phyloP scores from a whole-genome alignment of 2,329 filamentous ascomycete species.

The Xylariaceae sp. region DNA sequence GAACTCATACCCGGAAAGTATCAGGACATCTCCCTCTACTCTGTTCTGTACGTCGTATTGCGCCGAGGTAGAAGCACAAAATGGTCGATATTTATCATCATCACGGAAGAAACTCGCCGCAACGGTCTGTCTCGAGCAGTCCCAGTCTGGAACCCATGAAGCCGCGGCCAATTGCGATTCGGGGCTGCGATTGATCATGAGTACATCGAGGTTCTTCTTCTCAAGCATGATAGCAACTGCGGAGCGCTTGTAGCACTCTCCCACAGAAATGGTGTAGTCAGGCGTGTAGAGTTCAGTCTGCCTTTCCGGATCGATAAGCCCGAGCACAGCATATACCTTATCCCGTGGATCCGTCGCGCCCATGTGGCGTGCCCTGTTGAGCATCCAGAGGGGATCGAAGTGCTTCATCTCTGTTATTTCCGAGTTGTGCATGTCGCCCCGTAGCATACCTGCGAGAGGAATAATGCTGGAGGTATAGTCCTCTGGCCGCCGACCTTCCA shows the following conservation, averaged over 20 bases:
- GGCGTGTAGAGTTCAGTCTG: background rate
- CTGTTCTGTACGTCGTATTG: background rate
- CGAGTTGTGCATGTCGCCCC: too few species aligned
- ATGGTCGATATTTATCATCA: background rate
- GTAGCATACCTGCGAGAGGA: too few species aligned
- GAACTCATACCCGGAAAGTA: constrained; percentile 2
- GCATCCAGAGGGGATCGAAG: background rate
- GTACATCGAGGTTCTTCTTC: constrained; percentile 1
- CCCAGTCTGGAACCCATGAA: constrained; percentile 7
- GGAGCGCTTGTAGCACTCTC: constrained; percentile 4
- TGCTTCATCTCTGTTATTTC: too few species aligned
- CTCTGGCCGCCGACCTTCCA: background rate
- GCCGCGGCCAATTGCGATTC: background rate
- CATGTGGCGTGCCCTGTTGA: background rate
- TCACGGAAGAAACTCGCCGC: background rate
- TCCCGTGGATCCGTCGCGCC: constrained; percentile 4
- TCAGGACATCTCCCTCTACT: background rate
- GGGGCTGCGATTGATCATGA: background rate
- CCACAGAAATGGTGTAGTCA: constrained; percentile 4
- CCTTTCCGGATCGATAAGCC: background rate
- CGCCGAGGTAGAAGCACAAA: background rate
- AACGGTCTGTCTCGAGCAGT: background rate
- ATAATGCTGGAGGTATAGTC: background rate
- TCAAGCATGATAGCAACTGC: constrained; percentile 2
- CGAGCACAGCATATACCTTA: constrained; percentile 5